A percentile compares a stretch with the other conserved stretches of the same genome.
These are phyloP conservation scores for Cicer arietinum DNA, from an alignment of 306 rosid genomes.

Conservation along the genomic window DNA sequence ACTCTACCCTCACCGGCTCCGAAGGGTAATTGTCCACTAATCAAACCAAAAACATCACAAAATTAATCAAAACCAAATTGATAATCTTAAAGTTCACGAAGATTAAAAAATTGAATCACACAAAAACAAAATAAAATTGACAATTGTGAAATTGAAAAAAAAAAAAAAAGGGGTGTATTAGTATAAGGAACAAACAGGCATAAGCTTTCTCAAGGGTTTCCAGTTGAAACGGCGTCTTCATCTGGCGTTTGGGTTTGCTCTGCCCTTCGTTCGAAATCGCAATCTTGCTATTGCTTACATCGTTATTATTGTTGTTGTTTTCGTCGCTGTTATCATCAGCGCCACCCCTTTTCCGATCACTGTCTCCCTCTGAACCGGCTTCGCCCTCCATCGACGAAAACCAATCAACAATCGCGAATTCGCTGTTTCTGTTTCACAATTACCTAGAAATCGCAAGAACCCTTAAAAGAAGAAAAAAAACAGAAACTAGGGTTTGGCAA, in stretches of 20 bases:
- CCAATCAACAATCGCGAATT: constrained; percentile 60
- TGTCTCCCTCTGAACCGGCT: constrained; percentile 69
- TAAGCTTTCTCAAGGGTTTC: constrained; percentile 94
- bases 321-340: constrained; percentile 50
- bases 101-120: constrained; percentile 2
- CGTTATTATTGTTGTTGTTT: constrained; percentile 20
- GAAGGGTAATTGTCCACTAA: constrained; percentile 93
- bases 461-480: constrained; percentile 23
- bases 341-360: constrained; percentile 47
- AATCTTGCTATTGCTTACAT: constrained; percentile 54
- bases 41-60: constrained; percentile 45
- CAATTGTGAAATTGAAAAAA: constrained; percentile 35
- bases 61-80: not conserved
- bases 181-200: constrained; percentile 58
- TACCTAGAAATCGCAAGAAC: constrained; percentile 62
- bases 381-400: constrained; percentile 72
- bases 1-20: constrained; percentile 75
- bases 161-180: constrained; percentile 23
- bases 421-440: constrained; percentile 40
- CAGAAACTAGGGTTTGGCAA: constrained; percentile 50
- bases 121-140: constrained; percentile 4
- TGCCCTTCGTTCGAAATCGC: constrained; percentile 83
- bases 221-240: constrained; percentile 98
- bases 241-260: constrained; percentile 96
- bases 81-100: not conserved